Conservation (phyloP, 768 basidiomycete species). For the Leccinellum albellum region DNA sequence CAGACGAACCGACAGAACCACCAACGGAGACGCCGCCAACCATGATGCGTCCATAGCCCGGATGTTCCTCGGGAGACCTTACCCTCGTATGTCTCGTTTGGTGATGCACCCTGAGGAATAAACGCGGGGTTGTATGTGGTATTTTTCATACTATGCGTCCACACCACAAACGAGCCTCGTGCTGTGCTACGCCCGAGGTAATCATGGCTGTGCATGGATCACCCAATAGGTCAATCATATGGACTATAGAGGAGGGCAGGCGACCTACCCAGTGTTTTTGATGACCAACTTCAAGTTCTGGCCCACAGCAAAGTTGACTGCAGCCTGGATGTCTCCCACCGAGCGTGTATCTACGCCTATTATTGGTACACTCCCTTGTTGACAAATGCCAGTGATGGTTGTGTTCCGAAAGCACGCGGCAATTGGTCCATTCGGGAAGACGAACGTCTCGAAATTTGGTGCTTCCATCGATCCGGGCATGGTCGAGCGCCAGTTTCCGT, state of each 20-base stretch:
- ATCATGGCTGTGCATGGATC: constrained; percentile 29
- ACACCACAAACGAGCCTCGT: constrained; percentile 37
- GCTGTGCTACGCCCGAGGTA: constrained; percentile 41
- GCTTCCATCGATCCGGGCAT: constrained; percentile 40
- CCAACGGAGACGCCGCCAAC: constrained; percentile 42
- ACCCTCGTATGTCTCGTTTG: constrained; percentile 22
- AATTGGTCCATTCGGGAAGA: constrained; percentile 43
- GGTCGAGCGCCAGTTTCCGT: constrained; percentile 41
- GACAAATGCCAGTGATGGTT: constrained; percentile 17
- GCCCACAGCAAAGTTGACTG: constrained; percentile 21
- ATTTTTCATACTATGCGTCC: constrained; percentile 42
- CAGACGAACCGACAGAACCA: constrained; percentile 45
- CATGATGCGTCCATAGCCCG: constrained; percentile 34
- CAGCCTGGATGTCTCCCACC: constrained; percentile 24
- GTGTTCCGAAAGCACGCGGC: constrained; percentile 34
- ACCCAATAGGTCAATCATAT: neutral
- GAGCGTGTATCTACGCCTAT: constrained; percentile 25
- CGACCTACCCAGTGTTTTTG: constrained; percentile 28
- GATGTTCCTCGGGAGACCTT: neutral
- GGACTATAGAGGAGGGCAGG: too few relatives aligned
- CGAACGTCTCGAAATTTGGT: constrained; percentile 33
- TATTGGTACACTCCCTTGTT: constrained; percentile 24
- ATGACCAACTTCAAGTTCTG: constrained; percentile 23
- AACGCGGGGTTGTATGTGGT: constrained; percentile 33
- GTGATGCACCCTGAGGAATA: constrained; percentile 31